Evolutionary conservation across 805 yeast species (phyloP), one percentile per base, ranked within the genome.

Genomic region (Metschnikowia lunata): DNA sequence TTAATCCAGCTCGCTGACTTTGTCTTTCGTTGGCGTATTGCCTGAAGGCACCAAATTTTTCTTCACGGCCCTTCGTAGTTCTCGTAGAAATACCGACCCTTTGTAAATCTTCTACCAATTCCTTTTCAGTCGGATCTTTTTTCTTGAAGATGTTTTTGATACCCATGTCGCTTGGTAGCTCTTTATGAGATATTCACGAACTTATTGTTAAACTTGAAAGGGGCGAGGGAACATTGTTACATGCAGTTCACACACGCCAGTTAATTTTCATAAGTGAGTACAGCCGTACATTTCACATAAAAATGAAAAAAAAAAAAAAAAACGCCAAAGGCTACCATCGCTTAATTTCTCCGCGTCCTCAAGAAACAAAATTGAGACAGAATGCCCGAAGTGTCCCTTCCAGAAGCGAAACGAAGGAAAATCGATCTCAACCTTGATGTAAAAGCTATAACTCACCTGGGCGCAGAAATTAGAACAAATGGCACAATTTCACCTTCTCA

Each of bases 31-130:
- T 71, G 29, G 82, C 82, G 54, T 76, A 71, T 39, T 63, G 64
- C 41, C 62, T 63, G 59, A 74, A 78, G 15, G 78, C 80, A 12
- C 76, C 72, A 52, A 78, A 78, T 61, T 76, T 75, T 49, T 73
- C 74, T 45, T 68, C 64, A 36, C 79, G 63, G 12, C 57, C 55
- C 36, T 29, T 47, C n/a, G 45, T 44, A 7, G 62, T 51, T 43
- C 64, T 70, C 26, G 75, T 69, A 10, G 76, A 52, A 31, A 77
- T 66, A 8, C 79, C 79, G 26, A 62, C 55, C 18, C 57, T 57
- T 46, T 61, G 64, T 46, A 78, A 61, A 31, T 62, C 65, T 37
- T 68, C 68, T 38, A 66, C 57, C 46, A 74, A 57, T 58, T 76
- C 78, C 43, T 64, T 71, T 46, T 72, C 76, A 26, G 76, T 70